These are phyloP conservation scores for Saccharomyces uvarum DNA, from an alignment of 1,139 yeast species.

Conservation along the genomic window DNA sequence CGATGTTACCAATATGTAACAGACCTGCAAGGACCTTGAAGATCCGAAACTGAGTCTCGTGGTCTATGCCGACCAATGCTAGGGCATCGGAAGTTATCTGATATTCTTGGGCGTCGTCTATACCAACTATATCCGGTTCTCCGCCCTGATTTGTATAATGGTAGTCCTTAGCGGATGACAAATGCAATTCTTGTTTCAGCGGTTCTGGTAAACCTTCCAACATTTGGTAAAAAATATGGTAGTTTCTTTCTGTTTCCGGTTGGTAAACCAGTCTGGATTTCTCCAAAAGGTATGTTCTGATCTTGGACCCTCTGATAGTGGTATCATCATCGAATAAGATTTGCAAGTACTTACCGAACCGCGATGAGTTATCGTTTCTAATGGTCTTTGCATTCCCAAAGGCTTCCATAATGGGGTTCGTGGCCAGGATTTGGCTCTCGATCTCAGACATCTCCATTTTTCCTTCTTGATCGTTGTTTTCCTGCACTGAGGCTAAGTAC, in stretches of 20 bases:
- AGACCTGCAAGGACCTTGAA: constrained; percentile 81
- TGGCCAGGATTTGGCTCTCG: constrained; percentile 90
- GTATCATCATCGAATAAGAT: constrained; percentile 69
- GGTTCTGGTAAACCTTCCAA: constrained; percentile 66
- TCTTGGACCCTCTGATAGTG: constrained; percentile 86
- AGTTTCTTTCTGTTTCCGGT: constrained; percentile 81
- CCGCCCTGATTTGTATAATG: constrained; percentile 90
- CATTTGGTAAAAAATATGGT: constrained; percentile 90
- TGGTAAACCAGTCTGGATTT: constrained; percentile 92
- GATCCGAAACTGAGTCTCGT: constrained; percentile 55
- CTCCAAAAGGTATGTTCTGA: constrained; percentile 85
- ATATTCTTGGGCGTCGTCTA: constrained; percentile 79
- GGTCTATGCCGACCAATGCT: constrained; percentile 63
- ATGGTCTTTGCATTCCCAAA: constrained; percentile 98
- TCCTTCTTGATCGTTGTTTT: constrained; percentile 27
- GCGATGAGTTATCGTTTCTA: constrained; percentile 92
- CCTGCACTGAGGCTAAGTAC: constrained; percentile 90
- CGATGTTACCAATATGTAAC: constrained; percentile 88
- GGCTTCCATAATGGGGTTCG: constrained; percentile 97
- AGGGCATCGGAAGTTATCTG: constrained; percentile 68
- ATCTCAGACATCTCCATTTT: constrained; percentile 76
- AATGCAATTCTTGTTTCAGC: constrained; percentile 50
- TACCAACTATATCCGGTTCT: constrained; percentile 58
- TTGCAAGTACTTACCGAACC: constrained; percentile 94
- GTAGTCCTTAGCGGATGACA: constrained; percentile 60